Evolutionary conservation across 305 asterid genomes (phyloP), one percentile per base, ranked within the genome.

Genomic region (Fraxinus sp.): DNA sequence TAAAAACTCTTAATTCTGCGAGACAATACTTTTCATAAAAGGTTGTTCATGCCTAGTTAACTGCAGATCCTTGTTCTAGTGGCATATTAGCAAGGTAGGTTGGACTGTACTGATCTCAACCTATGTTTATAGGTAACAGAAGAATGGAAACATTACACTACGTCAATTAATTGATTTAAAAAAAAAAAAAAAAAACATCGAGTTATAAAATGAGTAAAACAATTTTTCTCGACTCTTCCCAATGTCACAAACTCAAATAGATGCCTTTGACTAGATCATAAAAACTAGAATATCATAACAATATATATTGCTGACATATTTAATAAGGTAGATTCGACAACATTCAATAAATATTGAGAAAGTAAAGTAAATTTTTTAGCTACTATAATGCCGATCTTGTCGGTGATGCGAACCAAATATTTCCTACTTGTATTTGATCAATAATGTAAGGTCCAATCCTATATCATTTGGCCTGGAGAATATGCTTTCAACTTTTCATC

Each of bases 401-500:
- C 30, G 1, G 72, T 24, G 28, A 64, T 64, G 16, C 11, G 28
- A 64, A 18, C 72, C 32, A 62, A 20, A 62, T 10, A 62, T 62
- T 49, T 62, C 55, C n/a, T 22, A 62, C 16, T 20, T 62, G 71
- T 62, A 62, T 22, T 22, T 22, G 71, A 62, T 62, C 32, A 55
- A 55, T 7, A 22, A 22, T 22, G 71, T 22, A 2, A 62, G 13
- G 32, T 62, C 14, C 71, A 49, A 49, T 49, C 59, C 20, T 49
- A 49, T 49, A 49, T 49, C 59, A 26, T 22, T 62, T 62, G 87
- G 59, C 36, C 75, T 74, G 78, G 74, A 70, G 77, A 52, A 7
- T 36, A 74, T 74, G 81, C 77, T 11, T 86, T 83, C 78, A 88
- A 71, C 68, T 91, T 91, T 79, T 94, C 98, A 82, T 73, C 92